Base-by-base conservation (phyloP, 1,139 yeast genomes). In the Debaryomyces sp. region DNA sequence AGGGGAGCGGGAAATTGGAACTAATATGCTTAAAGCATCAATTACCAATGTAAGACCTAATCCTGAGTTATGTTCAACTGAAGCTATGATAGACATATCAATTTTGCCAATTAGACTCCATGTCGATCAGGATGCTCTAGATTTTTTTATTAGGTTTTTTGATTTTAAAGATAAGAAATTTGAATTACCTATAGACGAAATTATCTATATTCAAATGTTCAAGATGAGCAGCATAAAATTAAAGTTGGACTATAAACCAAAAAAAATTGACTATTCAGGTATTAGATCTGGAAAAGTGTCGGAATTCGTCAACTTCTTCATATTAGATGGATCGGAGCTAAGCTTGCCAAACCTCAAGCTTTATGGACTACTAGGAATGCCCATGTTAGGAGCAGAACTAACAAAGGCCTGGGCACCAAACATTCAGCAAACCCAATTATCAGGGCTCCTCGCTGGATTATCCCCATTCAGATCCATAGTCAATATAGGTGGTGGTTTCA, bases 121-220 rank as follows among this genome's bases (percentile, higher is more conserved):
- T 62, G 84, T 94, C 37, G 99, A 95, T 65, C 99, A 94, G 65
- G 98, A 94, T 59, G 88, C 97, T 0, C 72, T 91, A 23, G 97
- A 91, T 49, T 92, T 94, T 59, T 57, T 91, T 41, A 80, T 83
- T 0, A 72, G 97, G 41, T 94, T 90, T 66, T 82, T 87, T 44
- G 91, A 85, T 50, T 94, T 94, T 61, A 85, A 82, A 57, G 96
- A 89, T 61, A 70, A 75, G 9, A 68, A 96, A 50, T 88, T 88
- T 61, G 73, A 76, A 3, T 68, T 84, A n/a, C 73, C 85, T 38
- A 75, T 78, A 45, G 81, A 77, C 52, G 96, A 89, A 53, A 78
- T 80, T 4, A 62, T 84, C 1, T 92, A 81, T 59, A 73, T 91
- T 35, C 92, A 89, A 58, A 83, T 82, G 59, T 78, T 91, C 43